A percentile compares a stretch with the other conserved stretches of the same genome.
Evolutionary conservation across 2,329 filamentous ascomycete species (phyloP).

Genomic region (Trichoderma simmonsii): DNA sequence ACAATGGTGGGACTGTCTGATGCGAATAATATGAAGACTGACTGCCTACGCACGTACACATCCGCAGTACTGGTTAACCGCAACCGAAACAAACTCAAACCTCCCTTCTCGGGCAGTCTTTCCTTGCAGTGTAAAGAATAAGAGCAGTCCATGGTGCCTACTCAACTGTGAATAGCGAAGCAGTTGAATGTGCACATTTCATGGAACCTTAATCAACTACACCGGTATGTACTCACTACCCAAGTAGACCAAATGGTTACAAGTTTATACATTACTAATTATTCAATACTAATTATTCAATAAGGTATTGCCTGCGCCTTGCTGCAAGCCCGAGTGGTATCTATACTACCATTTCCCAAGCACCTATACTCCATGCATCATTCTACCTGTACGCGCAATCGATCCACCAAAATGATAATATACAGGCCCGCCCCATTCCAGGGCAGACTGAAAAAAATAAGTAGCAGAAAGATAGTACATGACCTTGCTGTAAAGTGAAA

Average conservation of each 20-base stretch:
- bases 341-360: not conserved
- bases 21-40: not conserved
- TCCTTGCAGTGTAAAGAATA: not conserved
- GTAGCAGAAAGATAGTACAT: constrained; percentile 7
- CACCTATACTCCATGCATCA: not conserved
- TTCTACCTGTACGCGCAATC: not conserved
- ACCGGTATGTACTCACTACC: not conserved
- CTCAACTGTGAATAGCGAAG: not conserved
- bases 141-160: not conserved
- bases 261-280: constrained; percentile 1
- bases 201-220: not conserved
- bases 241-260: not conserved
- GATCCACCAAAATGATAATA: not conserved
- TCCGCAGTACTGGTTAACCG: not conserved
- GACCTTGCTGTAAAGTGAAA: not conserved
- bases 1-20: not conserved
- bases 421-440: not conserved
- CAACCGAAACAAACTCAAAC: not conserved
- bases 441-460: not conserved
- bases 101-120: not conserved
- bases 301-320: not conserved
- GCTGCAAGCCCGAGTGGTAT: not conserved
- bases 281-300: not conserved
- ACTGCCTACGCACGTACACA: not conserved
- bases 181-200: not conserved